A percentile compares a stretch with the other conserved stretches of the same genome.
Evolutionary conservation across 768 basidiomycete species (phyloP).

Genomic region (Multifurca ochricompacta): DNA sequence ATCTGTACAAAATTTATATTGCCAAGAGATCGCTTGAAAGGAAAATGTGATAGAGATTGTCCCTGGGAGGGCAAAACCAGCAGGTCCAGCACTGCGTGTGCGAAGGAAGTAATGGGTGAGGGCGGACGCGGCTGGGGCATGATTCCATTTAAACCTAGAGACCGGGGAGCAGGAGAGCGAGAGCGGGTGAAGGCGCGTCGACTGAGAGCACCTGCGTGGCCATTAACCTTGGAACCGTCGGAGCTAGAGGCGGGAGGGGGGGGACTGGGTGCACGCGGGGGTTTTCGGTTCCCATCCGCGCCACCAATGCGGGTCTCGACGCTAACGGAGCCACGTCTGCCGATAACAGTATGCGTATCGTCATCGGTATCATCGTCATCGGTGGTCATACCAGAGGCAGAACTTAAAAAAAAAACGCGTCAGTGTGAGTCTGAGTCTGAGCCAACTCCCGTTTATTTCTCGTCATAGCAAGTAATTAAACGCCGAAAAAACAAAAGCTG

Average conservation of each 20-base stretch:
- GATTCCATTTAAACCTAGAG: constrained; percentile 31
- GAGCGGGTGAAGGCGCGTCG: constrained; percentile 61
- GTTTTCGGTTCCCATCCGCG: background rate
- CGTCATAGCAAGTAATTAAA: background rate
- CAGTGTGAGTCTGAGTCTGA: background rate
- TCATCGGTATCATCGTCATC: constrained; percentile 56
- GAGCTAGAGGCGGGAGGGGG: constrained; percentile 25
- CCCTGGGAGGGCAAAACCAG: constrained; percentile 40
- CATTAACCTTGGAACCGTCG: constrained; percentile 36
- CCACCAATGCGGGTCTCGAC: constrained; percentile 5
- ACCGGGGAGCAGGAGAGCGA: constrained; percentile 49
- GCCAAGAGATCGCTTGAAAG: constrained; percentile 34
- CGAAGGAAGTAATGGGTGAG: constrained; percentile 43
- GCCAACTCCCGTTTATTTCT: background rate
- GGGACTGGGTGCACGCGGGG: constrained; percentile 14
- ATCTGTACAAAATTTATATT: constrained; percentile 50
- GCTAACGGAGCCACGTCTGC: constrained; percentile 5
- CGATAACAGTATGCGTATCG: constrained; percentile 24
- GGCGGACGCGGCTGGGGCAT: constrained; percentile 27
- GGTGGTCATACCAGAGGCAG: constrained; percentile 43
- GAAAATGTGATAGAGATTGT: constrained; percentile 38
- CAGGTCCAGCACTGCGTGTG: constrained; percentile 24
- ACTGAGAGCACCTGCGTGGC: constrained; percentile 28
- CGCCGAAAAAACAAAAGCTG: background rate
- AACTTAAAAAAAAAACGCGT: constrained; percentile 27